Base-by-base conservation (phyloP, 1,284 basidiomycete species). In the Tilletia indica region DNA sequence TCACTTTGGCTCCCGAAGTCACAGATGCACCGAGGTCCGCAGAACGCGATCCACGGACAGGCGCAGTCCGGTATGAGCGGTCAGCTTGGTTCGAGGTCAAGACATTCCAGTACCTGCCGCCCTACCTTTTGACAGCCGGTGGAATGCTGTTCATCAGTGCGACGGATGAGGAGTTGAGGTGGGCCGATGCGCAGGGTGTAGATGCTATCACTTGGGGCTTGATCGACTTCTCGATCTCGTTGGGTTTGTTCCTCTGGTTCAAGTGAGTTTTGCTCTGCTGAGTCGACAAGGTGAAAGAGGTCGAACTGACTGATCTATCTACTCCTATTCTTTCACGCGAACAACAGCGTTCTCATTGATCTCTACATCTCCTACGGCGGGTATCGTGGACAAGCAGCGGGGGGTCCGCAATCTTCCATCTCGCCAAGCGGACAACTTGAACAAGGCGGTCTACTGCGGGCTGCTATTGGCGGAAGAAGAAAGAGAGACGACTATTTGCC, bases 101-200 rank as follows among this genome's bases (percentile, higher is more conserved):
- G 16, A 74, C 78, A 4, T 82, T 82, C 68, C 81, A 82, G 69
- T 83, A 81, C 68, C 63, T 83, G 71, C 80, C 82, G 1, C 77
- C 80, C 1, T 83, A 79, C 68, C 75, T 83, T 39, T 73, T 83
- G 2, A 76, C 79, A 0, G 74, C 74, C 1, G 75, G 77, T 3
- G 82, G 81, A 8, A 76, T 82, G 48, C 74, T 83, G 25, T 83
- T 83, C 74, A 83, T 83, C 82, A 79, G 77, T n/a, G 82, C 79
- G 9, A 83, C 82, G 1, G 81, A 83, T 68, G 82, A 83, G 63
- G 82, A 83, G 74, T 71, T 83, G 71, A 74, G 74, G 47, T 83
- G 81, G 81, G 82, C 82, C 1, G 76, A 83, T 58, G 48, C 45
- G 21, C 72, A 73, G 34, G 82, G 81, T 39, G 74, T 83, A 8